Base-by-base conservation (phyloP, 352 stramenopile genomes). In the Globisporangium camurandrum region DNA sequence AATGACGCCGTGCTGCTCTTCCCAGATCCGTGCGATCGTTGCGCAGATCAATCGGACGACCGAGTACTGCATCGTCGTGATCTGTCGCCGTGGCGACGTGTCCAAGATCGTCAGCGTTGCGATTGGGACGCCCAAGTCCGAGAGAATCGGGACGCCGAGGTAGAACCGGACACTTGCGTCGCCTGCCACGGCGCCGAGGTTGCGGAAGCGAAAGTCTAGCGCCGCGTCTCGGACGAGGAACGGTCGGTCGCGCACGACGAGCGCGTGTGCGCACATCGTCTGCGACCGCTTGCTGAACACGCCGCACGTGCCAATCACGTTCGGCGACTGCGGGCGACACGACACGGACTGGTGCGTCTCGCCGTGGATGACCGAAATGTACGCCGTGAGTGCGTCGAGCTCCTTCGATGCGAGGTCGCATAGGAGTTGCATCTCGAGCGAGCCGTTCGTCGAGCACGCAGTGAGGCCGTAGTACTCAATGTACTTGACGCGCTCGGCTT, bases 61-160 rank as follows among this genome's bases (percentile, higher is more conserved):
- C 19, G 62, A 64, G 57, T 84, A 84, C 57, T 84, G 72, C 67
- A 75, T 81, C 1, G 72, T 82, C 27, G 69, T 82, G 45, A 84
- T 59, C 12, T 52, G 67, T n/a, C 74, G 76, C 20, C 53, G 51
- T 1, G 69, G 69, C 19, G 69, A 73, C 4, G 31, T 60, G 49
- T 82, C 72, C 17, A 75, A 42, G 10, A 84, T 57, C 30, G 62
- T 78, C 8, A 85, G 58, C 47, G 69, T 57, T 6, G 70, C 70
- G 11, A 83, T 61, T 31, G 49, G 43, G 1, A 53, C 61, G 6
- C 67, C 42, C 0, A 49, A 59, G 12, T 55, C 20, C 2, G 51
- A 42, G 7, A 61, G 16, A 41, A 83, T 80, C 11, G 69, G 71
- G 36, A 78, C 70, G 2, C 51, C 67, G 23, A 75, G 57, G 59